Evolutionary conservation across 225 moss, liverwort and hornwort species (phyloP).

Genomic region (Sphagnum contortum): DNA sequence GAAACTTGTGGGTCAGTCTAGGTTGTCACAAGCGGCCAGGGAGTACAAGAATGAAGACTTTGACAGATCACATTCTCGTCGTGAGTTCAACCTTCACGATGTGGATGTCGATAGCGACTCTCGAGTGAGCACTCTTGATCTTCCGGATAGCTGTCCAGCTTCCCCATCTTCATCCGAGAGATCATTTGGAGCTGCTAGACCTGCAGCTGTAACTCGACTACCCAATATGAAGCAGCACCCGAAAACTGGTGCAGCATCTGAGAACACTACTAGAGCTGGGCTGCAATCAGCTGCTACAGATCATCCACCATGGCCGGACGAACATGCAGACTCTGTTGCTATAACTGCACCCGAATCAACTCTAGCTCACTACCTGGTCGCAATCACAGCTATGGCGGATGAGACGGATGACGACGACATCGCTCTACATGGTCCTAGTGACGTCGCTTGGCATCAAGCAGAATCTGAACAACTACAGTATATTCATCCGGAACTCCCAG

Average conservation of each 20-base stretch:
- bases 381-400: constrained; percentile 13
- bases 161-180: constrained; percentile 39
- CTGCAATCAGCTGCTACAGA: too few relatives aligned
- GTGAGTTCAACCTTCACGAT: too few relatives aligned
- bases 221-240: too few relatives aligned
- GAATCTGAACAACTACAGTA: constrained; percentile 13
- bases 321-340: background rate
- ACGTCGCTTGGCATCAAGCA: constrained; percentile 45
- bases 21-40: constrained; percentile 10
- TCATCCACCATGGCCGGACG: background rate
- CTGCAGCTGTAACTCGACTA: too few relatives aligned
- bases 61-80: too few relatives aligned
- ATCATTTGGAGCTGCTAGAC: constrained; percentile 12
- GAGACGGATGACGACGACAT: constrained; percentile 26
- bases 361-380: constrained; percentile 28
- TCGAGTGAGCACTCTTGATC: constrained; percentile 41
- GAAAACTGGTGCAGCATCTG: too few relatives aligned
- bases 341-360: constrained; percentile 9
- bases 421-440: constrained; percentile 42
- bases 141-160: constrained; percentile 17
- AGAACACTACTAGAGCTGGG: too few relatives aligned
- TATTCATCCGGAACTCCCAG: constrained; percentile 15
- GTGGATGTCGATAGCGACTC: constrained; percentile 22
- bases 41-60: too few relatives aligned
- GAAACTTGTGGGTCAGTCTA: constrained; percentile 34